Percentiles rank a stretch among this genome's conserved stretches.
Conservation (phyloP, 441 rosid genomes). For the Metrosideros polymorpha region DNA sequence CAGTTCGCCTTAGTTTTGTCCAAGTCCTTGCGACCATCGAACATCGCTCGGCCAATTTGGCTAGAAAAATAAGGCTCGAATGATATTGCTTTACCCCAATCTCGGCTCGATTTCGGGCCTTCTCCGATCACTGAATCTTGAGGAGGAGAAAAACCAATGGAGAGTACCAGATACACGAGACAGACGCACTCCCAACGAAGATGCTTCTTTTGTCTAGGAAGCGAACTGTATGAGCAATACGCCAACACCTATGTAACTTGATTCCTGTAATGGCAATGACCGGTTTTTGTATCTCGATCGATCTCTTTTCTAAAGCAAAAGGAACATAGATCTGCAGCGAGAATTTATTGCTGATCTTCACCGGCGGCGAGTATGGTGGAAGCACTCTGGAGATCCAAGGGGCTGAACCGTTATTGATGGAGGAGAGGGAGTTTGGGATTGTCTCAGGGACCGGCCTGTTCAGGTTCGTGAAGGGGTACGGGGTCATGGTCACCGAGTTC, state of each 20-base stretch:
- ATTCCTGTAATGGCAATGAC: neutral
- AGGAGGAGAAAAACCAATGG: neutral
- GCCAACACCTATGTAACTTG: neutral
- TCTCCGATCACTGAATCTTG: neutral
- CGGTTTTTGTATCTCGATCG: neutral
- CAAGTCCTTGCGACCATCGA: neutral
- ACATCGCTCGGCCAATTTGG: neutral
- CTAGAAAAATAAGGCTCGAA: neutral
- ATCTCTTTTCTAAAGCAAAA: neutral
- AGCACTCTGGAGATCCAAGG: slow-evolving; percentile 39
- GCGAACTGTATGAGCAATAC: neutral
- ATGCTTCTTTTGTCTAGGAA: neutral
- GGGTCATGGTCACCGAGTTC: slow-evolving; percentile 24
- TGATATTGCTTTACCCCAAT: neutral
- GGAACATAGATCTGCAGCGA: neutral
- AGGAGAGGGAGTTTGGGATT: slow-evolving; percentile 30
- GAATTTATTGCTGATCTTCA: no score
- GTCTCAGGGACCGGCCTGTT: slow-evolving; percentile 35
- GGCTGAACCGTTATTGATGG: slow-evolving; percentile 20
- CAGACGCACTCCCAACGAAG: neutral
- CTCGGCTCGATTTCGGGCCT: neutral
- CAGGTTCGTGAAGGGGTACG: slow-evolving; percentile 32
- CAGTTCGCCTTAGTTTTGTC: neutral
- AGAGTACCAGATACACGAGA: neutral
- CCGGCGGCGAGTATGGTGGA: slow-evolving; percentile 24